Base-by-base conservation (phyloP, 495 filamentous ascomycete genomes). In the Annulohypoxylon nitens region DNA sequence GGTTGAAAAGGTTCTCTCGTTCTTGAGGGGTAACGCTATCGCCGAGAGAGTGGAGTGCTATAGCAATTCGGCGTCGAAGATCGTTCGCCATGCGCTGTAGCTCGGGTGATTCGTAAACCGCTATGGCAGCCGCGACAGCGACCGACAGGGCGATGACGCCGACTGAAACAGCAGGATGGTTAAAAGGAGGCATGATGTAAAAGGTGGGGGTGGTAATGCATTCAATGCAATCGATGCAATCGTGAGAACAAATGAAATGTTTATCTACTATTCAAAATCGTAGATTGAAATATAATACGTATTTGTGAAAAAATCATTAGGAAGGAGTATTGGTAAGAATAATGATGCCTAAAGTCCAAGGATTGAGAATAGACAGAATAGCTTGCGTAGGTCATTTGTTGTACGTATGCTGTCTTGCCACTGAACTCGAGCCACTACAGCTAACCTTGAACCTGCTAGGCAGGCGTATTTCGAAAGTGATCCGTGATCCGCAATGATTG, bases 101-200 rank as follows among this genome's bases (percentile, higher is more conserved):
- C 79, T 95, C 90, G 11, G 92, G 93, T 20, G 89, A 93, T 78
- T 96, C 92, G 81, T 97, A 97, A 63, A 95, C 86, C 41, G 93
- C 93, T 61, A 96, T 89, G 6, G 93, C 93, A 47, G 93, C 93
- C 66, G 93, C 93, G 30, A 93, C 89, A 37, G 93, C 86, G 23
- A 94, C 88, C 45, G 91, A 88, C 12, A 93, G 86, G 69, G 89
- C 91, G 74, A 96, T 88, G 14, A 96, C 91, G 78, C 93, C 88
- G 75, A 90, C 93, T 95, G 84, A 79, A 61, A 83, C 76, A 50
- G 73, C 77, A 73, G 81, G 75, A 55, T 85, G 83, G 78, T 87
- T 87, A 84, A 82, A 78, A 74, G 84, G 80, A 7, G 81, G 81
- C 79, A 82, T 82, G 62, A 58, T 79, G 37, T 33, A 43, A 59